Evolutionary conservation across 768 basidiomycete genomes (phyloP).

Genomic region (Calvatia gigantea): DNA sequence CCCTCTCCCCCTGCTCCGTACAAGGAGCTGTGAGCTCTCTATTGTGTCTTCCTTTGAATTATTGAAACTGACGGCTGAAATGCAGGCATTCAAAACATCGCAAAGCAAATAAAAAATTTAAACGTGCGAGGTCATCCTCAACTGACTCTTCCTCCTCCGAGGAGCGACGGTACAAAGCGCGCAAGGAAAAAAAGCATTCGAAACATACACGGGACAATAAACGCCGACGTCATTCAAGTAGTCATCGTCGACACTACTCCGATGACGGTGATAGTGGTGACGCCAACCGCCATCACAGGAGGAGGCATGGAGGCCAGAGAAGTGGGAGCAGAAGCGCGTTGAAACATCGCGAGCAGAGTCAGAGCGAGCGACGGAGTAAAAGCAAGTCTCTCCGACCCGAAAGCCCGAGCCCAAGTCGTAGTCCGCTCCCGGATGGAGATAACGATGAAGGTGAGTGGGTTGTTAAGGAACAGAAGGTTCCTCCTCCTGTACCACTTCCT

Average conservation of each 20-base stretch:
- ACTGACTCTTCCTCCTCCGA: conserved; percentile 52
- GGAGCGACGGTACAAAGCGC: conserved; percentile 51
- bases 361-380: conserved; percentile 5
- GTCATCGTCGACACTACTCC: conserved; percentile 1
- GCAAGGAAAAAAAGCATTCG: conserved; percentile 57
- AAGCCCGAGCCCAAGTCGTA: conserved; percentile 29
- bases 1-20: conserved; percentile 49
- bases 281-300: conserved; percentile 31
- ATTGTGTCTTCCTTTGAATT: conserved; percentile 27
- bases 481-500: conserved; percentile 12
- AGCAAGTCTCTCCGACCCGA: conserved; percentile 4
- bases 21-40: conserved; percentile 53
- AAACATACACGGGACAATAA: conserved; percentile 41
- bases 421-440: conserved; percentile 20
- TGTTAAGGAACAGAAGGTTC: conserved; percentile 1
- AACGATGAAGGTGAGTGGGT: conserved; percentile 30
- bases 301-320: conserved; percentile 22
- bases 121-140: conserved; percentile 54
- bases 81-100: conserved; percentile 52
- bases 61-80: not conserved
- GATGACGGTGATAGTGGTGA: conserved; percentile 35
- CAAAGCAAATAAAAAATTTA: conserved; percentile 50
- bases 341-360: not conserved
- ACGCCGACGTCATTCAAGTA: conserved; percentile 21
- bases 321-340: conserved; percentile 12